Evolutionary conservation across 1,284 basidiomycete genomes (phyloP).

Genomic region (Marasmius tenuissimus): DNA sequence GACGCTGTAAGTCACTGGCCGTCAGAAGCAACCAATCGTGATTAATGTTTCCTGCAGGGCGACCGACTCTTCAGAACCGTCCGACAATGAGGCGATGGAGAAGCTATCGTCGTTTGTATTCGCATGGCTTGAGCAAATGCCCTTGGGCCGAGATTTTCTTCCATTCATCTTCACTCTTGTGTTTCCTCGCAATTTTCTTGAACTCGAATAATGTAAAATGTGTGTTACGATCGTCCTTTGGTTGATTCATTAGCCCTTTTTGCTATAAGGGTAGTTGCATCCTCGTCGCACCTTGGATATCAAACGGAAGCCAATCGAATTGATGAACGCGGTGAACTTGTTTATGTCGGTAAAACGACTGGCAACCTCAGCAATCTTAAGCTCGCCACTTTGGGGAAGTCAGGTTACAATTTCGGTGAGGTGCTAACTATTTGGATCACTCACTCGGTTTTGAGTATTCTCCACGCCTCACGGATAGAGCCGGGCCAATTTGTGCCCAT

Average conservation of each 20-base stretch:
- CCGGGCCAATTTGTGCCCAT: constrained; percentile 98
- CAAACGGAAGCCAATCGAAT: constrained; percentile 80
- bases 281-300: constrained; percentile 60
- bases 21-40: neutral
- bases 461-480: constrained; percentile 87
- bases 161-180: constrained; percentile 64
- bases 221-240: constrained; percentile 77
- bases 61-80: constrained; percentile 67
- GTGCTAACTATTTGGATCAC: constrained; percentile 28
- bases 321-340: constrained; percentile 74
- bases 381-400: constrained; percentile 62
- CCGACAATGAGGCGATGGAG: constrained; percentile 22
- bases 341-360: constrained; percentile 80
- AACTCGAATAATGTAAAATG: constrained; percentile 92
- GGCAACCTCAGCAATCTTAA: constrained; percentile 95
- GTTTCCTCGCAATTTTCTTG: constrained; percentile 56
- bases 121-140: constrained; percentile 83
- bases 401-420: constrained; percentile 8
- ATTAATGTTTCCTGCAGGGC: constrained; percentile 40
- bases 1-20: constrained; percentile 65
- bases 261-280: constrained; percentile 8
- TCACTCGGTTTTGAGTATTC: constrained; percentile 81
- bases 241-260: constrained; percentile 3
- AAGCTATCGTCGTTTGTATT: constrained; percentile 89
- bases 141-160: constrained; percentile 59